Percentiles rank a stretch among this genome's conserved stretches.
phyloP scores from a whole-genome alignment of 805 yeast species.

The Lipomyces sp. region DNA sequence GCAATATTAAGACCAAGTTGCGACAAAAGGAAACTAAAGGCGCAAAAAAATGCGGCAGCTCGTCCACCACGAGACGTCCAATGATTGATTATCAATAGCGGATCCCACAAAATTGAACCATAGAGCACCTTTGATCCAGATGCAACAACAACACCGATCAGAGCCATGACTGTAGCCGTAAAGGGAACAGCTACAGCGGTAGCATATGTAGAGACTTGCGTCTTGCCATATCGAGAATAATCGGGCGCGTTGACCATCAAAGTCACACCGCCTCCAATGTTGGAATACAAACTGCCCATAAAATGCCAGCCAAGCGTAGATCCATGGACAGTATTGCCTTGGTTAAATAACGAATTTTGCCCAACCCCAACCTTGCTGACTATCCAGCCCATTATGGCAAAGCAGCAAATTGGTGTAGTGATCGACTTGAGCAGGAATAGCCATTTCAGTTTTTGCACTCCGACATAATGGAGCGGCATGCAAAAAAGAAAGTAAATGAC shows the following conservation, averaged over 20 bases:
- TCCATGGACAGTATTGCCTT: constrained; percentile 44
- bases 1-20: constrained; percentile 32
- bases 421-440: constrained; percentile 4
- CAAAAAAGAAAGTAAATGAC: constrained; percentile 4
- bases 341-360: not conserved
- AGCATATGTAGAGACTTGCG: not conserved
- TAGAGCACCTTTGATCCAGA: constrained; percentile 19
- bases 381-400: constrained; percentile 14
- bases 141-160: constrained; percentile 18
- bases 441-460: constrained; percentile 4
- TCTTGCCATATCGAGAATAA: constrained; percentile 45
- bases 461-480: constrained; percentile 9
- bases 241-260: constrained; percentile 49
- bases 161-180: constrained; percentile 6
- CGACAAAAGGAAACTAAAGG: constrained; percentile 42
- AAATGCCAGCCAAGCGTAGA: constrained; percentile 74
- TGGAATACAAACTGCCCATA: constrained; percentile 52
- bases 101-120: constrained; percentile 20
- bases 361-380: constrained; percentile 2
- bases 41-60: constrained; percentile 43
- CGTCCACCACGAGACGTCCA: constrained; percentile 41
- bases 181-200: no score
- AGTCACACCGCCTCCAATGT: constrained; percentile 33
- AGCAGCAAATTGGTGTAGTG: constrained; percentile 7
- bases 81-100: constrained; percentile 36